Evolutionary conservation across 257 asterid species (phyloP), one percentile per base, ranked within the genome.

Genomic region (Scutellaria barbata): DNA sequence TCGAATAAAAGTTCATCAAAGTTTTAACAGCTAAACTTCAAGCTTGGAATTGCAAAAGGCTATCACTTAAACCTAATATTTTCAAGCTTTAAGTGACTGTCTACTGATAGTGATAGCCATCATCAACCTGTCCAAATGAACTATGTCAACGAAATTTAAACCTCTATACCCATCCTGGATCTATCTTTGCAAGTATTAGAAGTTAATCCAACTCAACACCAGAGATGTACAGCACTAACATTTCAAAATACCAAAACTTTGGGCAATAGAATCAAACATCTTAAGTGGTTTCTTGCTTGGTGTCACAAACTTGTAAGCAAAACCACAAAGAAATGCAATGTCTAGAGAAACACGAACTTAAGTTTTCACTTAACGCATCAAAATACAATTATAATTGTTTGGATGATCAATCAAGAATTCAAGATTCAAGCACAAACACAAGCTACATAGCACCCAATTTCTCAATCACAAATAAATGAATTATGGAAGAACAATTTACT

Each of bases 241-340:
- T 1, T 22, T 22, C 25, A 22, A 22, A 22, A 22, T 22, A 22
- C 25, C 51, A 25, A 41, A 50, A 68, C 40, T 1, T 61, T 2
- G 0, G 33, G 11, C 6, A 11, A 6, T 8, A 30, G 18, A 30
- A 25, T 10, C 20, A 6, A 10, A 22, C 68, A 66, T 66, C 37
- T 74, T 43, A 42, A 74, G 62, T 25, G 40, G 11, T 22, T 55
- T 59, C 43, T 9, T 43, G 22, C 46, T 61, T 71, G 10, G 50
- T 37, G 8, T 30, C 65, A 37, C 39, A 20, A 51, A 62, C 13
- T 51, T 22, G 25, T 22, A 2, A 22, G 2, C 25, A 2, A 37
- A 40, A 41, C 10, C 57, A 63, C 45, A 69, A 42, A 43, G 33
- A 53, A 64, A 8, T 42, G 18, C 65, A 63, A 22, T 20, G 45